These are phyloP conservation scores for Pelargonium fulgidum DNA, from an alignment of 441 rosid genomes.

Conservation along the genomic window DNA sequence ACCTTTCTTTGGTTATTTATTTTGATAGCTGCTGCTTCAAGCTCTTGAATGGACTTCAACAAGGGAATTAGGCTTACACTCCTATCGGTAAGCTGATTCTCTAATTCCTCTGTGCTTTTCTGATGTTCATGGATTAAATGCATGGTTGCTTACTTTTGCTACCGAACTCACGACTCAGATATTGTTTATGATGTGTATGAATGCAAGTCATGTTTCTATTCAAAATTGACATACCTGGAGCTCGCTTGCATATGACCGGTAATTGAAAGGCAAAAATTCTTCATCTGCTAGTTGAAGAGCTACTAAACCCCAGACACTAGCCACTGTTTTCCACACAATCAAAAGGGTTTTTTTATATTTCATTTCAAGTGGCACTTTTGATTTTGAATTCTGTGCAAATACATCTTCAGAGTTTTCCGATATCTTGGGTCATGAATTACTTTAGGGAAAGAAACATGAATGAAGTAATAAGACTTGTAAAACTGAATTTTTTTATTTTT, in stretches of 20 bases:
- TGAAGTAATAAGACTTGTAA: not conserved
- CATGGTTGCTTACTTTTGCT: no score
- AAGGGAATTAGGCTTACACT: slow-evolving; percentile 42
- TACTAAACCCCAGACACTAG: slow-evolving; percentile 67
- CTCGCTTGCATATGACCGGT: slow-evolving; percentile 55
- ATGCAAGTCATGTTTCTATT: not conserved
- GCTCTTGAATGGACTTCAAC: slow-evolving; percentile 50
- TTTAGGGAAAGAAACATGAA: not conserved
- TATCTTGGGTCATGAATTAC: not conserved
- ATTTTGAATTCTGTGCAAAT: no score
- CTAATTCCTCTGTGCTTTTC: slow-evolving; percentile 48
- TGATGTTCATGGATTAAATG: slow-evolving; percentile 25
- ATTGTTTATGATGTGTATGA: not conserved
- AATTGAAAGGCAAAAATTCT: slow-evolving; percentile 65
- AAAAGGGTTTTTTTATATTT: no score
- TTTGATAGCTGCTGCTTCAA: slow-evolving; percentile 45
- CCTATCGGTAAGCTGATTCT: slow-evolving; percentile 34
- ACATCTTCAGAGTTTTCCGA: no score
- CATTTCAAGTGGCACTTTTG: not conserved
- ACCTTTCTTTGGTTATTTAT: slow-evolving; percentile 55
- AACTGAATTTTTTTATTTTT: not conserved
- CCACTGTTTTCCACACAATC: slow-evolving; percentile 29
- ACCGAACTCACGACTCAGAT: no score
- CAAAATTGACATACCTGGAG: slow-evolving; percentile 44
- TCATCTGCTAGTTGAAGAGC: slow-evolving; percentile 80